Conservation (phyloP, 148 eudicot species). For the Rhododendron kiyosumense region DNA sequence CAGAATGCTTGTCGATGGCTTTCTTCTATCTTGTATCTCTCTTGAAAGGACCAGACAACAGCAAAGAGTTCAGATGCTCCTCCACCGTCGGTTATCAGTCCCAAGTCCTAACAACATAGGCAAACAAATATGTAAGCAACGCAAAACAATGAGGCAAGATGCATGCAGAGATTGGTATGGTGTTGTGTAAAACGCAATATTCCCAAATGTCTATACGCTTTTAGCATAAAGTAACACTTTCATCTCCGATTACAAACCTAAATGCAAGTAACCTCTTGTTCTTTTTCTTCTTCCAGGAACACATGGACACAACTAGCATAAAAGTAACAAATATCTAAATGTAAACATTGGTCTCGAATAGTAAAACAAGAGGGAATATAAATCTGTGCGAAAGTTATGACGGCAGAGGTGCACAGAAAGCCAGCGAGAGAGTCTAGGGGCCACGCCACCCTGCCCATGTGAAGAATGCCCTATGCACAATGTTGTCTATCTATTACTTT, state of each 20-base stretch:
- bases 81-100: neutral
- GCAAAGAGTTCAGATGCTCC: neutral
- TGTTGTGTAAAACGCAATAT: neutral
- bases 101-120: neutral
- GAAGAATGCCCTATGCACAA: neutral
- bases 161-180: neutral
- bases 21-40: slow-evolving; percentile 1
- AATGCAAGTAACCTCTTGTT: neutral
- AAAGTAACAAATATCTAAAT: neutral
- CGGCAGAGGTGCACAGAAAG: neutral
- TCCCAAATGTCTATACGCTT: neutral
- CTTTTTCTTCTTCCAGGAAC: neutral
- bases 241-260: neutral
- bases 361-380: neutral
- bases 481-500: neutral
- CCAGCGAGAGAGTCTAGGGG: neutral
- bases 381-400: neutral
- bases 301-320: neutral
- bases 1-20: neutral
- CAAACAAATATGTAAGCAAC: neutral
- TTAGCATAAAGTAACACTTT: neutral
- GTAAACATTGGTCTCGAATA: neutral
- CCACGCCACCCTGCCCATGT: neutral
- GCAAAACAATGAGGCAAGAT: neutral
- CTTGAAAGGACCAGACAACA: neutral